Conservation (phyloP, 441 rosid species). For the Erysimum pusillum region DNA sequence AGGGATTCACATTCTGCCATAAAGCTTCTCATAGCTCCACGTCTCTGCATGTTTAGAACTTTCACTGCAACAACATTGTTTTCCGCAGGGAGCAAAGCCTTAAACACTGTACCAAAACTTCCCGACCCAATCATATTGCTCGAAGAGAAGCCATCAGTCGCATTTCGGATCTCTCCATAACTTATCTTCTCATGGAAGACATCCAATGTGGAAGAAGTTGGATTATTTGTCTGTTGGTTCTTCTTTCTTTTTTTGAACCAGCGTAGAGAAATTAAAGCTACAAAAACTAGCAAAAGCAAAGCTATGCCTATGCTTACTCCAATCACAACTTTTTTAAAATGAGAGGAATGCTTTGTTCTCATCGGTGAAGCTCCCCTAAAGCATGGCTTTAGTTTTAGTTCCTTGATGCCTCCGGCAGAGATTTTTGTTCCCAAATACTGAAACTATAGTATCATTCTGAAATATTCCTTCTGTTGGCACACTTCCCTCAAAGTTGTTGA, state of each 20-base stretch:
- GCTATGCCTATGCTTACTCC: neutral
- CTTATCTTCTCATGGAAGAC: neutral
- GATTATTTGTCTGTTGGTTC: neutral
- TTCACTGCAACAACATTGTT: too few relatives aligned
- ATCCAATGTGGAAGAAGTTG: conserved; percentile 18
- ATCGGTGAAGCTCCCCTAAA: neutral
- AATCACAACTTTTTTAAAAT: neutral
- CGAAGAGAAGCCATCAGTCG: too few relatives aligned
- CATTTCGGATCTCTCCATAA: neutral
- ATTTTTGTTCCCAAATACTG: conserved; percentile 4
- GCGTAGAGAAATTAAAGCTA: neutral
- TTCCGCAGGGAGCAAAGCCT: too few relatives aligned
- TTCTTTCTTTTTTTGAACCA: conserved; percentile 6
- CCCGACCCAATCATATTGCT: too few relatives aligned
- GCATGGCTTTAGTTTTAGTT: conserved; percentile 2
- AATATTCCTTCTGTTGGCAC: conserved; percentile 11
- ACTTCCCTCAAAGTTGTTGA: conserved; percentile 11
- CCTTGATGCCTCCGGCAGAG: conserved; percentile 16
- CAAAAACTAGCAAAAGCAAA: neutral
- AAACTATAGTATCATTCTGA: conserved; percentile 10
- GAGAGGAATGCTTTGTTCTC: neutral
- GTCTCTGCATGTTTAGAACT: too few relatives aligned
- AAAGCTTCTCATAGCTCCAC: too few relatives aligned
- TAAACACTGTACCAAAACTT: too few relatives aligned
- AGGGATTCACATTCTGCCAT: too few relatives aligned